Conservation (phyloP, 1,139 yeast genomes). For the Suhomyces yuchorum region DNA sequence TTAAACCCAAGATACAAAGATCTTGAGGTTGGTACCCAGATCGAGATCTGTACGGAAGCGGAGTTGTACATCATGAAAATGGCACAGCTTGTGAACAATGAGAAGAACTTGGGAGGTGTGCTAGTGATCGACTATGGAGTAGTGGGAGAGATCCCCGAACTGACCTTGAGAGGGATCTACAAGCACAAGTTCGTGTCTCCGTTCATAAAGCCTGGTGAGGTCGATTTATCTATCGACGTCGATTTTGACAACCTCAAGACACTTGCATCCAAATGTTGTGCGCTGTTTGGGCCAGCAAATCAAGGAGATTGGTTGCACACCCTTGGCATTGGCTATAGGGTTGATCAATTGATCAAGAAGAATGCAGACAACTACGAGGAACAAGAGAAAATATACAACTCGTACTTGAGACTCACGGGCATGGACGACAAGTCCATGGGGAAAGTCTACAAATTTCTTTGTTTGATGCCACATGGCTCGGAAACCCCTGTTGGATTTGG, state of each 20-base stretch:
- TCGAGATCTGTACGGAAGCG: constrained; percentile 79
- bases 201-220: constrained; percentile 71
- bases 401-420: constrained; percentile 67
- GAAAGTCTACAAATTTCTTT: constrained; percentile 70
- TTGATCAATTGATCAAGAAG: constrained; percentile 51
- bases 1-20: constrained; percentile 53
- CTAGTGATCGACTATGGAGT: constrained; percentile 81
- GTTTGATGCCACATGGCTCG: constrained; percentile 55
- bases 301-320: constrained; percentile 83
- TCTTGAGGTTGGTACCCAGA: constrained; percentile 57
- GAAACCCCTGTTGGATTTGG: constrained; percentile 40
- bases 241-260: constrained; percentile 64
- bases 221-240: constrained; percentile 82
- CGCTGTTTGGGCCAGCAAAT: constrained; percentile 60
- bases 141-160: constrained; percentile 59
- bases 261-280: constrained; percentile 23
- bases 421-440: constrained; percentile 74
- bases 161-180: constrained; percentile 72
- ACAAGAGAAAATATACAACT: constrained; percentile 52
- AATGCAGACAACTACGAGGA: constrained; percentile 33
- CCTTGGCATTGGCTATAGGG: constrained; percentile 75
- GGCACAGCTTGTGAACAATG: constrained; percentile 41
- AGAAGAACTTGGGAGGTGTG: constrained; percentile 58
- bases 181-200: constrained; percentile 80
- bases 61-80: constrained; percentile 54